Base-by-base conservation (phyloP, 257 asterid genomes). In the Datura wrightii region DNA sequence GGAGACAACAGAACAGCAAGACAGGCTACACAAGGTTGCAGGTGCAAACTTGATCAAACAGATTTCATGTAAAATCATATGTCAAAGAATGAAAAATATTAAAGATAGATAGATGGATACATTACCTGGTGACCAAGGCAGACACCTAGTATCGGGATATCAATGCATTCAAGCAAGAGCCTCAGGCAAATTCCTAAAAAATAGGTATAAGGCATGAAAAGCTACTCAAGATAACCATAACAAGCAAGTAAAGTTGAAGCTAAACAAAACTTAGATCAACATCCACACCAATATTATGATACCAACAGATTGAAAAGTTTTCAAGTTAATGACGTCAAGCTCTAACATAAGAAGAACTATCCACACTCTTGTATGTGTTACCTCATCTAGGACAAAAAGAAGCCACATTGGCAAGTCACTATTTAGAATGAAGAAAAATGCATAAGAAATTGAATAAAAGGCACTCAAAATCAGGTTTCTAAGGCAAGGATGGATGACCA, bases 101-200 rank as follows among this genome's bases (percentile, higher is more conserved):
- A 66, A 15, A 71, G 78, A 13, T 3, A 44, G 15, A 53, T 5
- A 42, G 24, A 18, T 65, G 62, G 15, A 71, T 54, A 74, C 76
- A 81, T 79, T 87, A 97, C 99, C 98, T 97, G 99, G 91, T 97
- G 99, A 55, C 99, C 99, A 84, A 97, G 98, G 90, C 99, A 97
- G 85, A 97, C 94, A 31, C 99, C 99, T 89, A 95, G 92, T 85
- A 97, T 93, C 37, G 99, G 98, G 88, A 97, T 95, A 88, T 94
- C 99, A 82, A 85, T 86, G 89, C 98, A 95, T 88, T 97, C 98
- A 50, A 84, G 92, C 90, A 97, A 92, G 91, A 97, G 89, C 89
- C 97, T 91, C 74, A 89, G 92, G 91, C 98, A 95, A 88, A 97
- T 92, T 87, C 99, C 99, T 97, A 92, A 84, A 84, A 87, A 67